These are phyloP conservation scores for Ceratobasidium sp. DNA, from an alignment of 1,284 basidiomycete species.

Conservation along the genomic window DNA sequence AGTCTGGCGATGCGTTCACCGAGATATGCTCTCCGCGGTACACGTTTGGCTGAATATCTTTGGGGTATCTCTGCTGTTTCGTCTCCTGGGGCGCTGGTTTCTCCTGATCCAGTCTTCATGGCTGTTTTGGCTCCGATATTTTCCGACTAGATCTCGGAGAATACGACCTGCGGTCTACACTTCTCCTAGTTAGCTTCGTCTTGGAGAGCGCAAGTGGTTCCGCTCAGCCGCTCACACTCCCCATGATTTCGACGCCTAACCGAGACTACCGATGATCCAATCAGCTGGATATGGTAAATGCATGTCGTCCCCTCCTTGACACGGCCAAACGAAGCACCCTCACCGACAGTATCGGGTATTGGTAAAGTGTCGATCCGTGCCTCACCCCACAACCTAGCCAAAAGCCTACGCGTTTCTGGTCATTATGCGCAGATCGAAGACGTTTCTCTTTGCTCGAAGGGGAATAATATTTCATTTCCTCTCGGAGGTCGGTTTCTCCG, in stretches of 20 bases:
- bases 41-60: not conserved
- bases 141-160: not conserved
- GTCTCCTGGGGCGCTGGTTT: not conserved
- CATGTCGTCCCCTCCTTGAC: not conserved
- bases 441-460: not conserved
- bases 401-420: not conserved
- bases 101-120: not conserved
- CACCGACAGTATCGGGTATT: not conserved
- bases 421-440: not conserved
- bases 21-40: not conserved
- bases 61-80: not conserved
- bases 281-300: not conserved
- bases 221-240: not conserved
- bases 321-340: not conserved
- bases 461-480: not conserved
- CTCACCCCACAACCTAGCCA: not conserved
- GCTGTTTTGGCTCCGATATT: not conserved
- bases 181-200: not conserved
- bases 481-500: constrained; percentile 7
- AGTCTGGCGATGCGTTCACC: not conserved
- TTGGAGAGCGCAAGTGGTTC: not conserved
- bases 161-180: not conserved
- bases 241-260: not conserved
- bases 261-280: not conserved
- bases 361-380: not conserved